A percentile compares a stretch with the other conserved stretches of the same genome.
Evolutionary conservation across 192 early-diverging fungal genomes (phyloP).

Genomic region (Backusella westeae): DNA sequence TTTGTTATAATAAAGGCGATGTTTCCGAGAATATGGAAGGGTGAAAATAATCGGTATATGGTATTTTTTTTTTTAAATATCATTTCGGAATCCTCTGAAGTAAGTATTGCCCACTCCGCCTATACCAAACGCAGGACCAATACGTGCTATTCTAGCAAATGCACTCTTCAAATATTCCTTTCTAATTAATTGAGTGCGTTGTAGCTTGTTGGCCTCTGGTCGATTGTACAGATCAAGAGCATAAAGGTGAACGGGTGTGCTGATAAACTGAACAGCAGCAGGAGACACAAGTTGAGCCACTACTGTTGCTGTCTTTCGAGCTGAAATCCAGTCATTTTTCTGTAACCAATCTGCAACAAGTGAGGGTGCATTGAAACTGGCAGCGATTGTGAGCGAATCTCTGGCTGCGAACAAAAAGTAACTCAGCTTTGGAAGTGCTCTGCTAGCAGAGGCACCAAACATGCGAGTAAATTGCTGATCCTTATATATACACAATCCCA

Average conservation of each 20-base stretch:
- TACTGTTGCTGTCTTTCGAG: not conserved
- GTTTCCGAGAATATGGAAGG: not conserved
- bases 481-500: slow-evolving; percentile 44
- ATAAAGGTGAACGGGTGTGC: slow-evolving; percentile 40
- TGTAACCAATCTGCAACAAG: slow-evolving; percentile 18
- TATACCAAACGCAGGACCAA: slow-evolving; percentile 46
- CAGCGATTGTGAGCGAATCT: slow-evolving; percentile 42
- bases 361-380: slow-evolving; percentile 43
- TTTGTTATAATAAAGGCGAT: not conserved
- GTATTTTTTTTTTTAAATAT: not conserved
- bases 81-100: slow-evolving; percentile 17
- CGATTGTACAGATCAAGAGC: slow-evolving; percentile 49
- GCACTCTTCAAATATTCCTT: slow-evolving; percentile 39
- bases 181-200: slow-evolving; percentile 24
- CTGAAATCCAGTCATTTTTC: not conserved
- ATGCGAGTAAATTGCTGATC: slow-evolving; percentile 45
- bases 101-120: slow-evolving; percentile 42
- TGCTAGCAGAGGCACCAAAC: slow-evolving; percentile 37
- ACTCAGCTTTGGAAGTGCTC: slow-evolving; percentile 27
- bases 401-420: slow-evolving; percentile 42
- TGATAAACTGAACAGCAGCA: slow-evolving; percentile 37
- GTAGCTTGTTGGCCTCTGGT: not conserved
- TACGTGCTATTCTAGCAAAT: slow-evolving; percentile 41
- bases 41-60: not conserved
- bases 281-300: slow-evolving; percentile 40